phyloP scores from a whole-genome alignment of 768 basidiomycete genomes.

The Paxillus ammoniavirescens region DNA sequence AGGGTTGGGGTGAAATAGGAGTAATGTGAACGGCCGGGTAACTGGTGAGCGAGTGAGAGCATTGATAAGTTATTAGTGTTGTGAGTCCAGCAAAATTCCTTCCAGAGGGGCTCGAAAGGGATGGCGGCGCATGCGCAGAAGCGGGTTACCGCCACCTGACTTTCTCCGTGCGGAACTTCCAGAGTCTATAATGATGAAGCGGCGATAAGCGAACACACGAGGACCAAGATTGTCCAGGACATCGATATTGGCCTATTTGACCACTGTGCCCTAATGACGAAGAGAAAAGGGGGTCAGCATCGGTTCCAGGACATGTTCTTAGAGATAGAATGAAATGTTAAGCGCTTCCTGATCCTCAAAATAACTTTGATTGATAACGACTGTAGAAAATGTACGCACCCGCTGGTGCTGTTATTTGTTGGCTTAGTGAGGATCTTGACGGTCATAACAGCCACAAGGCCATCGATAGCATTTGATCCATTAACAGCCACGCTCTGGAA shows the following conservation, averaged over 20 bases:
- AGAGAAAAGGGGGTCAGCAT: neutral
- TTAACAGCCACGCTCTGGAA: slow-evolving; percentile 48
- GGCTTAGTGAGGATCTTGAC: slow-evolving; percentile 58
- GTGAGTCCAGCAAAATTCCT: no score
- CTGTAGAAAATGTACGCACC: slow-evolving; percentile 14
- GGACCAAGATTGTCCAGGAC: slow-evolving; percentile 14
- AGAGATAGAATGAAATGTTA: neutral
- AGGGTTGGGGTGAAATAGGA: no score
- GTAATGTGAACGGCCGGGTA: no score
- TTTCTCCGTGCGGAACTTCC: neutral
- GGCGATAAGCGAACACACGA: slow-evolving; percentile 8
- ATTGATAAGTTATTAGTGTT: no score
- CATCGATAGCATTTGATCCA: slow-evolving; percentile 70
- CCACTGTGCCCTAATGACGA: slow-evolving; percentile 13
- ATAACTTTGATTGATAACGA: neutral
- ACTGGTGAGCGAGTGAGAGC: no score
- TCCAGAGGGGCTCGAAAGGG: no score
- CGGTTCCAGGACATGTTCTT: neutral
- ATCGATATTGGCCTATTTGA: slow-evolving; percentile 6
- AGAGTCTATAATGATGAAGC: slow-evolving; percentile 12
- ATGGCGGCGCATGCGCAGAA: no score
- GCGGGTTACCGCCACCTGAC: neutral
- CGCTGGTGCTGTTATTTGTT: slow-evolving; percentile 4
- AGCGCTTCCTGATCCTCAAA: no score
- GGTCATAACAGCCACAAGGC: slow-evolving; percentile 75